These are phyloP conservation scores for Agroathelia rolfsii DNA, from an alignment of 1,284 basidiomycete species.

Conservation along the genomic window DNA sequence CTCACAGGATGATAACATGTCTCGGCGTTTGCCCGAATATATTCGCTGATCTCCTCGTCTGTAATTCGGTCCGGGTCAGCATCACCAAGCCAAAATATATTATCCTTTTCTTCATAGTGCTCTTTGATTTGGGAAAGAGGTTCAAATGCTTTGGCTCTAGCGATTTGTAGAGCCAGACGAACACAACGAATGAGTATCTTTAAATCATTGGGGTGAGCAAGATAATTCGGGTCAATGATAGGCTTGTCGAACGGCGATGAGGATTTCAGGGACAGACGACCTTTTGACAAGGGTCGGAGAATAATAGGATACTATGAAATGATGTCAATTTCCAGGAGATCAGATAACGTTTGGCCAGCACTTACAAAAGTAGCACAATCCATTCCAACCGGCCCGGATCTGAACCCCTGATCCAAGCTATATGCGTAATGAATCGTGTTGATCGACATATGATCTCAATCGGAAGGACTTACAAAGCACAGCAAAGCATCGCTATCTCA, in stretches of 20 bases:
- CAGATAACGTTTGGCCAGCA: no score
- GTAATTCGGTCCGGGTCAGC: conserved; percentile 13
- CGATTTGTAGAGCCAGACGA: conserved; percentile 17
- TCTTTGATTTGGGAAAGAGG: conserved; percentile 19
- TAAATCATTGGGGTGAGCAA: conserved; percentile 17
- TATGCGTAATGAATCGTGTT: no score
- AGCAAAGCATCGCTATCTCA: no score
- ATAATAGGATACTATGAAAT: conserved; percentile 15
- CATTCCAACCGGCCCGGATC: no score
- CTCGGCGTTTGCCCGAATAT: conserved; percentile 1
- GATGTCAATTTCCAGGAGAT: no score
- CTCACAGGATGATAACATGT: conserved; percentile 5
- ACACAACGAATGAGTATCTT: conserved; percentile 20
- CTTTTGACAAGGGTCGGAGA: conserved; percentile 20
- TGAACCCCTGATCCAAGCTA: no score
- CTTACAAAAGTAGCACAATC: no score
- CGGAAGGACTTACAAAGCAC: no score
- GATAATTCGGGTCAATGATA: conserved; percentile 35
- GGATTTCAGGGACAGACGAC: conserved; percentile 25
- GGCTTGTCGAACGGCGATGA: conserved; percentile 27
- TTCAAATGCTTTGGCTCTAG: conserved; percentile 12
- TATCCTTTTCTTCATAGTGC: conserved; percentile 18
- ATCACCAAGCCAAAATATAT: conserved; percentile 21
- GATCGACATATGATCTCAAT: no score
- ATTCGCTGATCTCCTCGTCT: conserved; percentile 6